Base-by-base conservation (phyloP, 2,329 filamentous ascomycete species). In the Alternaria atra region DNA sequence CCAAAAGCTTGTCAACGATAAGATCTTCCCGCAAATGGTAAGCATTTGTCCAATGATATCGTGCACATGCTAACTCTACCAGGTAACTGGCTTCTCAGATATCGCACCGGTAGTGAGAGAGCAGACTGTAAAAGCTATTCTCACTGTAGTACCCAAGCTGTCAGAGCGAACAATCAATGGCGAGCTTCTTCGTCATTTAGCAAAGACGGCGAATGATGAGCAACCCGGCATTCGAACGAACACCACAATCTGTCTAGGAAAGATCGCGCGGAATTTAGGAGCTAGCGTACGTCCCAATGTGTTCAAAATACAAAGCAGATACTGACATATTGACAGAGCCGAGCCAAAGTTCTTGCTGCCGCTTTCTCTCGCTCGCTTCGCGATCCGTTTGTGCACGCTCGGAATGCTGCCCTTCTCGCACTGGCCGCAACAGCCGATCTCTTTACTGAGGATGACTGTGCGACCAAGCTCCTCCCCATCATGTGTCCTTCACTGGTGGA, bases 191-290 rank as follows among this genome's bases (percentile, higher is more conserved):
- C 91, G 91, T 70, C 91, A 97, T 73, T 85, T 99, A 29, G 95
- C 95, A 43, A 97, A 97, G 78, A 97, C 94, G 1, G 93, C 95
- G 46, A 99, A 98, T 71, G 95, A 99, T 65, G 95, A 98, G 71
- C 94, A 99, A 73, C 93, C 95, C 1, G 95, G 95, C 0, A 99
- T 99, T 67, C 88, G 95, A 63, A 99, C 95, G 8, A 99, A 99
- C 77, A 99, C 95, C 0, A 99, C 95, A 1, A 99, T 99, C 57
- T 98, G 94, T 75, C 82, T 99, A 0, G 95, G 95, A 23, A 98
- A 97, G 74, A 97, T 99, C 69, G 94, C 95, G 13, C 94, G 93
- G 70, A 91, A 97, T 71, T 84, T 99, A 1, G 92, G 93, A 2
- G 84, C 86, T 2, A 83, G 81, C 66, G 84, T 86, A 78, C 55